phyloP scores from a whole-genome alignment of 2,329 filamentous ascomycete genomes.

The Coniella vitis region DNA sequence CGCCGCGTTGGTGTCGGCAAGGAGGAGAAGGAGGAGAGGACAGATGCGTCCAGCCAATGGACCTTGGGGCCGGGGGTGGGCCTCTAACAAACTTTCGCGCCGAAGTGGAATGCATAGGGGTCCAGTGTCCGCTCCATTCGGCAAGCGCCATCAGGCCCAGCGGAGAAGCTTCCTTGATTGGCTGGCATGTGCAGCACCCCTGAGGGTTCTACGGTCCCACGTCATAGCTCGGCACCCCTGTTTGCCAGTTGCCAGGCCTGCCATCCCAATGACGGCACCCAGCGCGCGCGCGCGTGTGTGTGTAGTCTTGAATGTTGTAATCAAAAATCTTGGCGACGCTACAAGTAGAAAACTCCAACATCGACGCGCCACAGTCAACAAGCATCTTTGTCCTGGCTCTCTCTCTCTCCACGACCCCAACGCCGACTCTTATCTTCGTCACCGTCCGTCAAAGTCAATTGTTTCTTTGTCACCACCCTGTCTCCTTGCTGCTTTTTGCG shows the following conservation, averaged over 20 bases:
- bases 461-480: not conserved
- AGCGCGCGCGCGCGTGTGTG: too few species aligned
- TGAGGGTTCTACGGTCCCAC: not conserved
- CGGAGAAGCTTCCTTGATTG: not conserved
- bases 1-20: too few species aligned
- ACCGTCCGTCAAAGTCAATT: not conserved
- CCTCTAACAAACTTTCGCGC: conserved; percentile 5
- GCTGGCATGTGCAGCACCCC: not conserved
- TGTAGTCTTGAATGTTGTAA: too few species aligned
- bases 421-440: too few species aligned
- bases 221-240: conserved; percentile 1
- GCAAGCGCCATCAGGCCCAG: not conserved
- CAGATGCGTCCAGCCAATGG: conserved; percentile 5
- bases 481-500: not conserved
- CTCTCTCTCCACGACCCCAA: not conserved
- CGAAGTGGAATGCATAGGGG: not conserved
- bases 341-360: not conserved
- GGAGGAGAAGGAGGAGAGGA: too few species aligned
- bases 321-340: too few species aligned
- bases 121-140: not conserved
- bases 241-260: too few species aligned
- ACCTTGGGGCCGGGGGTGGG: not conserved
- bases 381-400: not conserved
- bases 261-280: not conserved
- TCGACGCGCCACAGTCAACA: not conserved